Base-by-base conservation (phyloP, 2,329 filamentous ascomycete species). In the Chrysoporthe cubensis region DNA sequence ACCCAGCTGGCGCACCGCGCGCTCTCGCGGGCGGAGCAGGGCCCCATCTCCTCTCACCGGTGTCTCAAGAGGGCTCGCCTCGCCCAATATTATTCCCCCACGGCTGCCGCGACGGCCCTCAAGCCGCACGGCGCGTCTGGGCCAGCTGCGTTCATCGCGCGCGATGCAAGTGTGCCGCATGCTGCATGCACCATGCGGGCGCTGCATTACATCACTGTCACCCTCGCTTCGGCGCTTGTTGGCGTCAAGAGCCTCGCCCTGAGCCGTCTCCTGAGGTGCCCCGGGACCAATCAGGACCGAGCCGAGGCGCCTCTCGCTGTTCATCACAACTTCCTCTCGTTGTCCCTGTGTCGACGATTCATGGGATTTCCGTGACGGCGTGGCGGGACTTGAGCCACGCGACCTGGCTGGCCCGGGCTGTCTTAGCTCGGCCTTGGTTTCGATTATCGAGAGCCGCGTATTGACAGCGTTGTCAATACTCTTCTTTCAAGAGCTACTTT, bases 191-290 rank as follows among this genome's bases (percentile, higher is more conserved):
- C 61, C 50, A 65, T 60, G 26, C n/a, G 64, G 43, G 46, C 62
- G 32, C 59, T 59, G 62, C 62, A 40, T 69, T 58, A 43, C 65
- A 66, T 52, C 46, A 32, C 42, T 59, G 60, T 66, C 61, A 60
- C 48, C 21, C 32, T 42, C 48, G 40, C 50, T 60, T 57, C n/a
- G 42, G 65, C 60, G 64, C 56, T 50, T 65, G 62, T 61, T 32
- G 21, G 65, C 65, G 68, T 59, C 65, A 65, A 65, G 54, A 58
- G 26, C 13, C 34, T 66, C 3, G 65, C 44, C 44, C 34, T 46
- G 50, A 52, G 60, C 62, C 50, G 64, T 52, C 43, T 61, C 50
- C n/a, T 21, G 40, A 48, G 62, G 61, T 57, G 62, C 65, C 48
- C 60, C 40, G 16, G 21, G 37, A 43, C 68, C 68, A 65, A 69